These are phyloP conservation scores for Zea luxurians DNA, from an alignment of 176 grass and related monocot genomes.

Conservation along the genomic window DNA sequence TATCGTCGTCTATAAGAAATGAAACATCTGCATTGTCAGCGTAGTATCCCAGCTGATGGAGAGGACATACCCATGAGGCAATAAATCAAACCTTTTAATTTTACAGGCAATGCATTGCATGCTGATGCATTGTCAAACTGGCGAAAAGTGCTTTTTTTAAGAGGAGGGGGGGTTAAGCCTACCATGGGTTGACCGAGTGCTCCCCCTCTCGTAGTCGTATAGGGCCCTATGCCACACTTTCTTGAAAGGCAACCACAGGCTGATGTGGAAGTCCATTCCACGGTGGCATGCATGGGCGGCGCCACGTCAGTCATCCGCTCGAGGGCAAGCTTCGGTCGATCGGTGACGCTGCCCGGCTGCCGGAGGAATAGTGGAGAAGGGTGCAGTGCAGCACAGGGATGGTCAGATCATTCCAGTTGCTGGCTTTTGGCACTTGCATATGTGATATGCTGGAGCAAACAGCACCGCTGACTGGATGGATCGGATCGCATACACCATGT, in stretches of 20 bases:
- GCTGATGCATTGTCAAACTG: not conserved
- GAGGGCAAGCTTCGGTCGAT: not conserved
- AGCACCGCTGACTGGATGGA: too few relatives aligned
- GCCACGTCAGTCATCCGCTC: not conserved
- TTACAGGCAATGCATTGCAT: not conserved
- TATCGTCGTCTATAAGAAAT: not conserved
- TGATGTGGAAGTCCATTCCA: slow-evolving; percentile 14
- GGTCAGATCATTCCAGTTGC: too few relatives aligned
- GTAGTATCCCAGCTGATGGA: not conserved
- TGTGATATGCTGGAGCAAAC: too few relatives aligned
- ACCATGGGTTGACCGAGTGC: slow-evolving; percentile 3
- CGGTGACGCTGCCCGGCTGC: too few relatives aligned
- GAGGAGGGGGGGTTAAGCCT: too few relatives aligned
- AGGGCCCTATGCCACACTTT: too few relatives aligned
- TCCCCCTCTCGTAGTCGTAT: not conserved
- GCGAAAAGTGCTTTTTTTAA: not conserved
- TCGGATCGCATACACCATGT: too few relatives aligned
- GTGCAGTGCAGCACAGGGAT: too few relatives aligned
- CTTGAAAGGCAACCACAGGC: too few relatives aligned
- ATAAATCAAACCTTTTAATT: not conserved
- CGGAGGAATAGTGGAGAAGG: too few relatives aligned
- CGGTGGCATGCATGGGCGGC: not conserved
- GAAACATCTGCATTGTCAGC: not conserved
- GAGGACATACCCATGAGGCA: not conserved
- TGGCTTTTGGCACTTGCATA: too few relatives aligned